Evolutionary conservation across 805 yeast genomes (phyloP), one percentile per base, ranked within the genome.

Genomic region (Candida boidinii): DNA sequence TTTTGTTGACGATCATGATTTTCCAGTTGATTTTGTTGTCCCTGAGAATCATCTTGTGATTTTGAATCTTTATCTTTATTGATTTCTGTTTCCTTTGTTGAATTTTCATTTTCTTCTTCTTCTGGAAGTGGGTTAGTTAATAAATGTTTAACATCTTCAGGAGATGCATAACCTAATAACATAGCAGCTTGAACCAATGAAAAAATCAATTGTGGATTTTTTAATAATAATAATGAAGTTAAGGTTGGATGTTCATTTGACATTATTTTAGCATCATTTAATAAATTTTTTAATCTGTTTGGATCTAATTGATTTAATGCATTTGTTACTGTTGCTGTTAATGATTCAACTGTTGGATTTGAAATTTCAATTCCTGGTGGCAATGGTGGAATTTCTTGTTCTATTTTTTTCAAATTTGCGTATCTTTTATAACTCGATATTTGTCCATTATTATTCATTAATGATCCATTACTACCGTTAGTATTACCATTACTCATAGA

Each of bases 141-240:
- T 12, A 54, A 36, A 11, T 19, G 29, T 25, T 46, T 46, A 17
- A 57, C 39, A 12, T 44, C 43, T 0, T 48, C 50, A 2, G 54
- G 44, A 5, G 20, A 29, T 8, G 51, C 57, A 23, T 48, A 43
- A 19, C 56, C 62, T 28, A 58, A 52, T 38, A 54, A 58, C 40
- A 79, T 49, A 39, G 85, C 56, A 2, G 78, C 64, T 48, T 88
- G 96, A 3, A 87, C 90, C 19, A 85, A 61, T 0, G 95, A 92
- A 53, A 77, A 86, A 2, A 84, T 61, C 29, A 90, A 62, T 53
- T 90, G 96, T 0, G 96, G 96, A 37, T 77, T 76, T 41, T 73
- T 73, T 18, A 66, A 66, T 13, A 88, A 59, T 22, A 88, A 58
- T 26, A 68, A 69, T 32, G 62, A 68, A 62, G 82, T 76, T 37